A percentile compares a stretch with the other conserved stretches of the same genome.
Conservation (phyloP, 106 monocot species). For the Apostasia ramifera region DNA sequence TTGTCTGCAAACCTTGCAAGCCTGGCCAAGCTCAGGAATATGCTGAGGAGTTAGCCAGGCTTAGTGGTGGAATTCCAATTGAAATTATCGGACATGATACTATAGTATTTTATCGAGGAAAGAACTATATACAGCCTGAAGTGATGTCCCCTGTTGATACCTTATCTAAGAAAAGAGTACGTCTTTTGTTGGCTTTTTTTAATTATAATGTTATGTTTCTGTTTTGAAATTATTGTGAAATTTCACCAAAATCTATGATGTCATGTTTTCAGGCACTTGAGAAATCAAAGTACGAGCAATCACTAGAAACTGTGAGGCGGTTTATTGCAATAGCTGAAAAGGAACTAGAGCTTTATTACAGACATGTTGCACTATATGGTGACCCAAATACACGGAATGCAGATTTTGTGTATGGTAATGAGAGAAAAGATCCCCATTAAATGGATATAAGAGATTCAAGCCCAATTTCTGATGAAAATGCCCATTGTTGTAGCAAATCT, state of each 20-base stretch:
- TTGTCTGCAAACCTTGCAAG: constrained; percentile 93
- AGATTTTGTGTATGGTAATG: constrained; percentile 34
- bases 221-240: background rate
- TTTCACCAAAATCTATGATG: background rate
- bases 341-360: constrained; percentile 86
- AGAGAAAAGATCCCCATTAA: background rate
- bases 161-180: constrained; percentile 91
- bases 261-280: constrained; percentile 86
- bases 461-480: constrained; percentile 7
- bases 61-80: constrained; percentile 87
- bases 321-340: constrained; percentile 91
- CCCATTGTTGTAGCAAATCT: background rate
- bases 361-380: constrained; percentile 87
- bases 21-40: constrained; percentile 94
- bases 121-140: constrained; percentile 85
- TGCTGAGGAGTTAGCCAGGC: constrained; percentile 72
- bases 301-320: constrained; percentile 84
- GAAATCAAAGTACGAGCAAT: constrained; percentile 98
- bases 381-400: constrained; percentile 39
- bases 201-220: background rate
- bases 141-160: constrained; percentile 96
- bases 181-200: background rate
- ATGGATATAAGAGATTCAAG: constrained; percentile 5
- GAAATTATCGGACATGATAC: constrained; percentile 83
- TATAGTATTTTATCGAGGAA: constrained; percentile 90